Conservation (phyloP, 768 basidiomycete genomes). For the Tylopilus vinaceipallidus region DNA sequence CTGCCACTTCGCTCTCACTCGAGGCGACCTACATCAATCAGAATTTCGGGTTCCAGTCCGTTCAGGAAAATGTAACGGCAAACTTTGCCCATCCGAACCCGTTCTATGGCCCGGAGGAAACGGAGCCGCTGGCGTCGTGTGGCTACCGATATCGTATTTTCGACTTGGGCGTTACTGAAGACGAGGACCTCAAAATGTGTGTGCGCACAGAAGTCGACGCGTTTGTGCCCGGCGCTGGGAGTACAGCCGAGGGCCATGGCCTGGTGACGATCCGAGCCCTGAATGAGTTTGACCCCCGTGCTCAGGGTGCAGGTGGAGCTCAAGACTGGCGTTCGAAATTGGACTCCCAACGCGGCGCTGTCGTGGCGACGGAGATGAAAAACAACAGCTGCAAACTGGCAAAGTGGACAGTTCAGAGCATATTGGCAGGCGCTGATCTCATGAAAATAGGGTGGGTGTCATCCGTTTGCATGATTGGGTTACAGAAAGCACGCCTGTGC, state of each 20-base stretch:
- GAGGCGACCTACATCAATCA: constrained; percentile 99
- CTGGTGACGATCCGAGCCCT: constrained; percentile 90
- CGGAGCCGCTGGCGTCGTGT: constrained; percentile 92
- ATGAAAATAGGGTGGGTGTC: constrained; percentile 92
- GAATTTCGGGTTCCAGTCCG: constrained; percentile 96
- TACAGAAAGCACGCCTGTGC: not conserved
- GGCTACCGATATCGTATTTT: constrained; percentile 96
- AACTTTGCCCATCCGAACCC: constrained; percentile 89
- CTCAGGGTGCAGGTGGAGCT: constrained; percentile 88
- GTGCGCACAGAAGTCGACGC: constrained; percentile 97
- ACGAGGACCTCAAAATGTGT: constrained; percentile 87
- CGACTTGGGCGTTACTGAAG: constrained; percentile 86
- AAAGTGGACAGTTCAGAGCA: constrained; percentile 94
- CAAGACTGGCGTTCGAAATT: constrained; percentile 99
- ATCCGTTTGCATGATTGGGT: not conserved
- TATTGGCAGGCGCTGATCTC: constrained; percentile 90
- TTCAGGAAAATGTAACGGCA: constrained; percentile 67
- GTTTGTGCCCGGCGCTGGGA: constrained; percentile 62
- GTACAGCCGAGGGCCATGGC: constrained; percentile 65
- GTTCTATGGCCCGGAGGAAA: constrained; percentile 92
- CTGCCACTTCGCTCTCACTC: constrained; percentile 87
- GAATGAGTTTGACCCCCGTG: constrained; percentile 94
- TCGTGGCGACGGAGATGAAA: constrained; percentile 99
- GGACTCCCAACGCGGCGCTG: constrained; percentile 94
- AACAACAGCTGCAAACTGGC: constrained; percentile 98